Evolutionary conservation across 2,329 filamentous ascomycete genomes (phyloP).

Genomic region (Xylariaceae sp.): DNA sequence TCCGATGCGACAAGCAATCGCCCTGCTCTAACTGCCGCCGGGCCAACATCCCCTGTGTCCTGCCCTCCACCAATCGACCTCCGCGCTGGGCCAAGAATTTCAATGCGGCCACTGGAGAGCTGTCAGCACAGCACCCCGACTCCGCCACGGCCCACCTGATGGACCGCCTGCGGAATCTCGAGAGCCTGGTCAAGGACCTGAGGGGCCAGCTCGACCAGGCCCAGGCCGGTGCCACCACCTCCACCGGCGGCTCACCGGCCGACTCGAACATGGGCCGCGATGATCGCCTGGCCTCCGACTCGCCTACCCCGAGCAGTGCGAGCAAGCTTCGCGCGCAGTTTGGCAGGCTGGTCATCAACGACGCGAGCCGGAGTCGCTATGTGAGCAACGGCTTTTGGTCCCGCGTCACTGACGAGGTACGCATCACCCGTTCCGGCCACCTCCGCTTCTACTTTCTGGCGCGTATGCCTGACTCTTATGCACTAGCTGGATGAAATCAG

Average conservation of each 20-base stretch:
- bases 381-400: slow-evolving; percentile 52
- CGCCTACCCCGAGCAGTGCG: slow-evolving; percentile 2
- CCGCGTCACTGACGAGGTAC: slow-evolving; percentile 50
- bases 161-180: slow-evolving; percentile 45
- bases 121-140: slow-evolving; percentile 31
- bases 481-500: slow-evolving; percentile 42
- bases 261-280: slow-evolving; percentile 26
- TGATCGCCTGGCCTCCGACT: slow-evolving; percentile 7
- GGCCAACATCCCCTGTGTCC: slow-evolving; percentile 47
- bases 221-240: slow-evolving; percentile 28
- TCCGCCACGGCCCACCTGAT: slow-evolving; percentile 38
- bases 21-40: slow-evolving; percentile 54
- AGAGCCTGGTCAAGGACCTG: slow-evolving; percentile 47
- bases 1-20: slow-evolving; percentile 51
- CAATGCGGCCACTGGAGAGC: slow-evolving; percentile 32
- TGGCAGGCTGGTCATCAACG: slow-evolving; percentile 44
- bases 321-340: slow-evolving; percentile 37
- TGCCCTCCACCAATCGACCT: slow-evolving; percentile 44
- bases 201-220: slow-evolving; percentile 43
- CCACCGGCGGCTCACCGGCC: slow-evolving; percentile 27
- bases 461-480: slow-evolving; percentile 17
- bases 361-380: slow-evolving; percentile 41
- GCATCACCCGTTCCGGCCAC: slow-evolving; percentile 9
- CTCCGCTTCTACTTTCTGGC: background rate
- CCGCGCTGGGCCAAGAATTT: slow-evolving; percentile 50